A percentile compares a stretch with the other conserved stretches of the same genome.
Conservation (phyloP, 805 yeast genomes). For the Wickerhamiella musiphila region DNA sequence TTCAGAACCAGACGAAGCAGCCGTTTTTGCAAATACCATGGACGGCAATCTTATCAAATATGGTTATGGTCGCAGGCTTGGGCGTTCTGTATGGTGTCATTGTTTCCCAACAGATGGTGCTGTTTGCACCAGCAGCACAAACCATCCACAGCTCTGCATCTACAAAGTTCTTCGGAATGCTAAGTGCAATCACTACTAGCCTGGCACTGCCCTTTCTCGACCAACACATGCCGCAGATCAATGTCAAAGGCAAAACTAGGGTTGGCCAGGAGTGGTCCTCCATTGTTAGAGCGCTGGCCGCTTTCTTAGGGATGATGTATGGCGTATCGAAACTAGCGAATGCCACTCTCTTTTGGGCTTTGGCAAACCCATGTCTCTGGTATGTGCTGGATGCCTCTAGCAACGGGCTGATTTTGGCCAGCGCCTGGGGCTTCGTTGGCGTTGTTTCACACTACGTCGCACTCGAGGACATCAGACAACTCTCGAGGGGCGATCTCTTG, state of each 20-base stretch:
- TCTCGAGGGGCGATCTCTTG: background rate
- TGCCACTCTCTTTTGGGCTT: constrained; percentile 22
- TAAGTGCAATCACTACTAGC: background rate
- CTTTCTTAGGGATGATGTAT: constrained; percentile 24
- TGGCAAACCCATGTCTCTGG: constrained; percentile 26
- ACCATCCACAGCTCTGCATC: constrained; percentile 5
- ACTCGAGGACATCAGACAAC: constrained; percentile 3
- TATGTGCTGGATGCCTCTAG: constrained; percentile 22
- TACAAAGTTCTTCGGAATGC: constrained; percentile 1
- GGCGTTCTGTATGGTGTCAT: constrained; percentile 9
- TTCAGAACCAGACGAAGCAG: background rate
- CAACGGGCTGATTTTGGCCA: constrained; percentile 22
- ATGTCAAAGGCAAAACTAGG: background rate
- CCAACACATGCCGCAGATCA: background rate
- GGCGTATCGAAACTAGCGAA: constrained; percentile 24
- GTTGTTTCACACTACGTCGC: constrained; percentile 16
- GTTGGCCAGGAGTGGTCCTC: constrained; percentile 20
- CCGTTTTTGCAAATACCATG: no score
- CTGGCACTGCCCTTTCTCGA: constrained; percentile 1
- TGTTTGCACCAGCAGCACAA: constrained; percentile 4
- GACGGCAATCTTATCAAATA: no score
- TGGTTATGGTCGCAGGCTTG: constrained; percentile 3
- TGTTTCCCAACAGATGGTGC: constrained; percentile 4
- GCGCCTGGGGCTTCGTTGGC: constrained; percentile 19
- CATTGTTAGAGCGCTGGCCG: constrained; percentile 24